Percentiles rank a stretch among this genome's conserved stretches.
These are phyloP conservation scores for Evansstolkia leycettana DNA, from an alignment of 495 filamentous ascomycete species.

Conservation along the genomic window DNA sequence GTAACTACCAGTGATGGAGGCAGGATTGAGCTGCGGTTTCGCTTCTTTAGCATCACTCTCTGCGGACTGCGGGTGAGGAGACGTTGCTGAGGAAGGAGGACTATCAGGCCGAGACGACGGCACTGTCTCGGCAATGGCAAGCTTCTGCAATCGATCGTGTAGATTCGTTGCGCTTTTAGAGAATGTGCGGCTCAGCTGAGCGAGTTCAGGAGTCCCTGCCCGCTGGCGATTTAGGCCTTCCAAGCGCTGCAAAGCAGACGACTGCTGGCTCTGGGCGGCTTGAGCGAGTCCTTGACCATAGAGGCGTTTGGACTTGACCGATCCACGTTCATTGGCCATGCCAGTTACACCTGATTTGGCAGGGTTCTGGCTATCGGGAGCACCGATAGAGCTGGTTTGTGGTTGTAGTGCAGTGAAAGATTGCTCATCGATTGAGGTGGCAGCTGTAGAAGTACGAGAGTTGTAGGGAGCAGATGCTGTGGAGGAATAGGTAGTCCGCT, in stretches of 20 bases:
- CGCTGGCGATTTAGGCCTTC: slow-evolving; percentile 56
- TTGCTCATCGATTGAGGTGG: slow-evolving; percentile 82
- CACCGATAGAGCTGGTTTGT: slow-evolving; percentile 22
- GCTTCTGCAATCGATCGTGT: slow-evolving; percentile 42
- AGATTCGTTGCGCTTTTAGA: slow-evolving; percentile 46
- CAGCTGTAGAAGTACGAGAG: slow-evolving; percentile 72
- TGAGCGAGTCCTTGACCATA: slow-evolving; percentile 81
- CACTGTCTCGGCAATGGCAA: slow-evolving; percentile 28
- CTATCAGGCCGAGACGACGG: slow-evolving; percentile 33
- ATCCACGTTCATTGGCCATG: slow-evolving; percentile 32
- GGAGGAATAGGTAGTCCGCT: slow-evolving; percentile 78
- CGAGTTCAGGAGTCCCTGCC: slow-evolving; percentile 26
- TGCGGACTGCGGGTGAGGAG: slow-evolving; percentile 14
- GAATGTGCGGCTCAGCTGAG: slow-evolving; percentile 23
- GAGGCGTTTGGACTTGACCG: slow-evolving; percentile 58
- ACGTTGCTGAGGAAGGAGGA: slow-evolving; percentile 33
- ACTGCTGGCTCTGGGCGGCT: slow-evolving; percentile 69
- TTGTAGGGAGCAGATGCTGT: slow-evolving; percentile 59
- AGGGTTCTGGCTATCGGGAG: slow-evolving; percentile 13
- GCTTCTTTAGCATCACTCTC: slow-evolving; percentile 15
- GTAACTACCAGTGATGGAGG: slow-evolving; percentile 9
- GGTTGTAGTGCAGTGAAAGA: slow-evolving; percentile 36
- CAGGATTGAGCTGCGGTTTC: slow-evolving; percentile 9
- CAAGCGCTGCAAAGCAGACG: slow-evolving; percentile 60
- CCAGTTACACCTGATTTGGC: slow-evolving; percentile 4